Base-by-base conservation (phyloP, 805 yeast genomes). In the Ogataea haglerorum region DNA sequence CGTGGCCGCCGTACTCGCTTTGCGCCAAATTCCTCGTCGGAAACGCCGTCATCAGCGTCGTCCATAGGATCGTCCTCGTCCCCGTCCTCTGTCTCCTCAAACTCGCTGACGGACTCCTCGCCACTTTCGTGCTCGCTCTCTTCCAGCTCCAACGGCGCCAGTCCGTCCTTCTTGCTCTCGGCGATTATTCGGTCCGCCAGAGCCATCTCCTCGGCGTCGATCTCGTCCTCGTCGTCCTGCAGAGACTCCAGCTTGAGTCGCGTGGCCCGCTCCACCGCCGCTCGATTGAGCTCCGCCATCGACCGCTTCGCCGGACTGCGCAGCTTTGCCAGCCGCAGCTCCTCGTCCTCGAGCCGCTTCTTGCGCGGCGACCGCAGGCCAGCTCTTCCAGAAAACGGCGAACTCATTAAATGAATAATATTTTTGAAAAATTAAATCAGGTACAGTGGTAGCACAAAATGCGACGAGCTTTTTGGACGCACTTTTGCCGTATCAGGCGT, bases 181-280 rank as follows among this genome's bases (percentile, higher is more conserved):
- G 46, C 38, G 10, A 70, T 70, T 38, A 74, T 70, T 43, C 55
- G 49, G 51, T 76, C 78, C 0, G 82, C 81, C 24, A 78, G 50
- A 12, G 55, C 49, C 18, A 53, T 39, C 25, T 76, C 79, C 31
- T 69, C 70, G 6, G 62, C 64, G 17, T 64, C 63, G 29, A 66
- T 46, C 12, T 50, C 57, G n/a, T 52, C 52, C 5, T 62, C 67
- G 21, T 63, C 68, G 3, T 33, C 37, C 6, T 33, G 31, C 4
- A 43, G 21, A 10, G 47, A 24, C 4, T 32, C 57, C 45, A 56
- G 48, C 40, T 61, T 62, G 4, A 65, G 58, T 17, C 51, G 51
- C 16, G 65, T 57, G 0, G 85, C 79, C 42, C 73, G 57, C 47
- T 70, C 69, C 18, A 74, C 54, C 2, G 85, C 85, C 2, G 75